Evolutionary conservation across 2,329 filamentous ascomycete genomes (phyloP), one percentile per base, ranked within the genome.

Genomic region (Paecilomyces formosus): DNA sequence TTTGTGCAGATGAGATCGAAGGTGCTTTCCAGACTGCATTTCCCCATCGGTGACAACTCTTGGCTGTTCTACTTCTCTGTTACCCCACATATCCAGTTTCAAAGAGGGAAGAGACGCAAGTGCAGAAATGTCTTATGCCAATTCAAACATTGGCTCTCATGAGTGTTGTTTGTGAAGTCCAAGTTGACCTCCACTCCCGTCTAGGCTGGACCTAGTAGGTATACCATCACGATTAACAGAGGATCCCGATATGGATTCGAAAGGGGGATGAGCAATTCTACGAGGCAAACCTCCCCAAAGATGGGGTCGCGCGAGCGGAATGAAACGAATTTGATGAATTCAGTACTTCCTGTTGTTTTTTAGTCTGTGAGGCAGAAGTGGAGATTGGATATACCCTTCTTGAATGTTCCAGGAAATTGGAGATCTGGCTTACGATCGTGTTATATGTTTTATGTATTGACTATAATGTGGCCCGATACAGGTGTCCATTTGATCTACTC

Each of bases 21-120:
- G 72, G 73, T 57, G 75, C 75, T 67, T 76, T 72, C 63, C 67
- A 74, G 45, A 74, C 73, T 56, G 74, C 74, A 57, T 77, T 77
- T 58, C 65, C 71, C 28, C 70, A 69, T 60, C 58, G 53, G 12
- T 68, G 39, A 56, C 18, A 45, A 45, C 39, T 45, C n/a, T 21
- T 7, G 13, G 39, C 9, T 45, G 15, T 9, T 45, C 18, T 18
- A 45, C 18, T 8, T 15, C 8, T 45, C 15, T 18, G 18, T 45
- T 45, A 18, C 5, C 15, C 39, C 39, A n/a, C 4, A 15, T 45
- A 15, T 45, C 4, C 3, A 8, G 2, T 18, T 45, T n/a, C 5
- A 9, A 18, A n/a, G 9, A 18, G 18, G 39, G 39, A 21, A 21
- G 39, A 21, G n/a, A 8, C n/a, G 18, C n/a, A 6, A 18, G 1